These are phyloP conservation scores for Apophysomyces trapeziformis DNA, from an alignment of 371 early-diverging fungal species.

Conservation along the genomic window DNA sequence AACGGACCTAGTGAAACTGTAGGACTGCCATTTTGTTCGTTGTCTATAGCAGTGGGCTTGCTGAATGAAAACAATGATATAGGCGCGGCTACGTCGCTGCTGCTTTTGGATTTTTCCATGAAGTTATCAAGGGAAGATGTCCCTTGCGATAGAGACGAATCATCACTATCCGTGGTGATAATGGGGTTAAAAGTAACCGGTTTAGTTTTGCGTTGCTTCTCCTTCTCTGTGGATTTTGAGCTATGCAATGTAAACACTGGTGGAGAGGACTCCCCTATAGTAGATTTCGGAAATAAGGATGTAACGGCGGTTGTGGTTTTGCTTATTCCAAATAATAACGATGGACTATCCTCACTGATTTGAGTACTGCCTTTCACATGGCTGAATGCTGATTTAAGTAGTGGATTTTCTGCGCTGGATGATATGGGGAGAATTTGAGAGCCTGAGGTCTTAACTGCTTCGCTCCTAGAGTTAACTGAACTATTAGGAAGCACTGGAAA, in stretches of 20 bases:
- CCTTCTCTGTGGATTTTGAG: neutral
- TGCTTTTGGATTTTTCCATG: neutral
- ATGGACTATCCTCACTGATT: no score
- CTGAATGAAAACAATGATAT: conserved; percentile 7
- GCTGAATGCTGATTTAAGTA: neutral
- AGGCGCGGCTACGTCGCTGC: neutral
- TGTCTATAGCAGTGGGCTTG: neutral
- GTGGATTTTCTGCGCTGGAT: neutral
- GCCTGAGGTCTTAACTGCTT: neutral
- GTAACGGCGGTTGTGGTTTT: neutral
- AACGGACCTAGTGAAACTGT: neutral
- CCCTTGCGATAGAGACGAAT: neutral
- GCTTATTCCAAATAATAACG: neutral
- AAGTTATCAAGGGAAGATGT: neutral
- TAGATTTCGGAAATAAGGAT: no score
- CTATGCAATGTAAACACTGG: conserved; percentile 20
- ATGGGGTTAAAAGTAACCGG: conserved; percentile 1
- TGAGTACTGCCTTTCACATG: neutral
- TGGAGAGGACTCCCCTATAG: neutral
- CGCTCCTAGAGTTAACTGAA: conserved; percentile 3
- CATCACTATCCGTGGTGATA: neutral
- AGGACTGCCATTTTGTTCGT: neutral
- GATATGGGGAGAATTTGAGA: neutral
- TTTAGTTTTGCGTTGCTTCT: neutral
- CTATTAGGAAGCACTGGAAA: neutral